Percentiles rank a stretch among this genome's conserved stretches.
phyloP scores from a whole-genome alignment of 1,284 basidiomycete species.

The Leccinum griseonigrum region DNA sequence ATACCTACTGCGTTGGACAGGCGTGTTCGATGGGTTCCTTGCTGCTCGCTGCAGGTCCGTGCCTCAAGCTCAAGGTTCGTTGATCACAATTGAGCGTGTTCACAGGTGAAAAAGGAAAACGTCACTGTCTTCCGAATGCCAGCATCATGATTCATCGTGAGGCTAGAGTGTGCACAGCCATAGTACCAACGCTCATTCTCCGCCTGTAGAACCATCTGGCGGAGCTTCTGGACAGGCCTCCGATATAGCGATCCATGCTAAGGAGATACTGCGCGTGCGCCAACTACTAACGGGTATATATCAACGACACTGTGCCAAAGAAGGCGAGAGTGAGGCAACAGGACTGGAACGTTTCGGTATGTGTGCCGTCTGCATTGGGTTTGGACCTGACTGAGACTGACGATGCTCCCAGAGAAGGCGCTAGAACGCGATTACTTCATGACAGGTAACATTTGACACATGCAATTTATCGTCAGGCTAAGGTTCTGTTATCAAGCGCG shows the following conservation, averaged over 20 bases:
- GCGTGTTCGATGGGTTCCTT: conserved; percentile 94
- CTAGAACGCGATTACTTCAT: conserved; percentile 94
- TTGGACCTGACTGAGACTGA: conserved; percentile 20
- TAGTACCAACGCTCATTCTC: conserved; percentile 10
- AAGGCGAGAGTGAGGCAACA: conserved; percentile 60
- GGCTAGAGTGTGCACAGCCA: conserved; percentile 33
- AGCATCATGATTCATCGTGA: conserved; percentile 96
- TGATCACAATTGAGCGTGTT: conserved; percentile 11
- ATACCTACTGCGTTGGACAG: conserved; percentile 92
- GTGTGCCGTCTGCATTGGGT: conserved; percentile 27
- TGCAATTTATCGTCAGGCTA: conserved; percentile 19
- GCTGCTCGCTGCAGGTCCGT: conserved; percentile 74
- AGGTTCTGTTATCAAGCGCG: conserved; percentile 50
- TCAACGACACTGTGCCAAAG: conserved; percentile 70
- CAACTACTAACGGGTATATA: conserved; percentile 83
- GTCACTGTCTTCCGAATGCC: conserved; percentile 86
- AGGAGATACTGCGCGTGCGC: conserved; percentile 87
- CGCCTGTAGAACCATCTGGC: conserved; percentile 79
- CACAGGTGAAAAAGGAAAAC: conserved; percentile 75
- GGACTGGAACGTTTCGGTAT: conserved; percentile 78
- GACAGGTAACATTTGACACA: conserved; percentile 59
- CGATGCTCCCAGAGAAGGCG: conserved; percentile 61
- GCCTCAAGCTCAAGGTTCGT: conserved; percentile 6
- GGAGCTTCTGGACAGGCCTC: conserved; percentile 91
- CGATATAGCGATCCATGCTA: conserved; percentile 92